Percentiles rank a stretch among this genome's conserved stretches.
Conservation (phyloP, 1,139 yeast genomes). For the Pneumocystis carinii region DNA sequence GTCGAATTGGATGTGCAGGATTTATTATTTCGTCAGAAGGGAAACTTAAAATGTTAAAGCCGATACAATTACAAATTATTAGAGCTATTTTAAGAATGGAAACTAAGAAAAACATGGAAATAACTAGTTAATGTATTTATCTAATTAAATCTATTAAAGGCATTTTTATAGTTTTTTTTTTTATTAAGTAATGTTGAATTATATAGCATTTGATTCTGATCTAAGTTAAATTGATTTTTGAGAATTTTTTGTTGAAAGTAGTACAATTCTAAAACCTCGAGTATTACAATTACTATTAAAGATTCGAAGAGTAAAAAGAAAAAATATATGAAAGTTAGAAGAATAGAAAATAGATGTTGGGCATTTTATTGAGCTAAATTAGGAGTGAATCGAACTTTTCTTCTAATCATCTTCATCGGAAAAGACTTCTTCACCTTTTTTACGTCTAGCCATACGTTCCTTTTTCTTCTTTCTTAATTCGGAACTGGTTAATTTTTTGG, state of each 20-base stretch:
- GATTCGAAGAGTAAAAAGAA: not conserved
- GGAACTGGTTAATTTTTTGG: constrained; percentile 93
- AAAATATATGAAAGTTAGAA: not conserved
- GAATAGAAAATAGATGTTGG: too few species aligned
- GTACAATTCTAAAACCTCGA: too few species aligned
- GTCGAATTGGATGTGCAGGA: constrained; percentile 1
- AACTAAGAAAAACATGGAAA: not conserved
- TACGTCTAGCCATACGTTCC: constrained; percentile 99
- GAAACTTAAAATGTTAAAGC: not conserved
- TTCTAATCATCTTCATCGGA: constrained; percentile 43
- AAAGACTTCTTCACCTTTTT: constrained; percentile 99
- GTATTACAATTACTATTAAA: not conserved
- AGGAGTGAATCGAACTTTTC: not conserved
- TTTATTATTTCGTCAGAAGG: not conserved
- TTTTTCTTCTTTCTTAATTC: constrained; percentile 99
- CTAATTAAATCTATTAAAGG: not conserved
- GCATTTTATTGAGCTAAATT: too few species aligned
- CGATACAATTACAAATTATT: not conserved
- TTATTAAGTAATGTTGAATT: too few species aligned
- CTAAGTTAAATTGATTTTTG: too few species aligned
- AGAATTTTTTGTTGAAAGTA: too few species aligned
- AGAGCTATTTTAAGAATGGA: not conserved
- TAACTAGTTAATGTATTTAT: not conserved
- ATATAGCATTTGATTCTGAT: too few species aligned
- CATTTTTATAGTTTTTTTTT: not conserved